Conservation (phyloP, 371 early-diverging fungal species). For the Mucor velutinosus region DNA sequence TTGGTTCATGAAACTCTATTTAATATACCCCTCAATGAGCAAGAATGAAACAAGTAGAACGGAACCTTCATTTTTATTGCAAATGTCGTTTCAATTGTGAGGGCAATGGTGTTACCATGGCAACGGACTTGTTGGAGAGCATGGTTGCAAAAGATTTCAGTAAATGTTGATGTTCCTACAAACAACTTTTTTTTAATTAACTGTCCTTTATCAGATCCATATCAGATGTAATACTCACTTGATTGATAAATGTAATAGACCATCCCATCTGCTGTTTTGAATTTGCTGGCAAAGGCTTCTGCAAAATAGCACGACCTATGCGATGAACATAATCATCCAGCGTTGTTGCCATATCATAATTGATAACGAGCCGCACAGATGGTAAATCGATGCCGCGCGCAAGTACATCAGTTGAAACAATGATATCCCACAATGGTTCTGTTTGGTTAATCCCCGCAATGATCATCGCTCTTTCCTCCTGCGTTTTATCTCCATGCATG, state of each 20-base stretch:
- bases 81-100: slow-evolving; percentile 36
- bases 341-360: slow-evolving; percentile 65
- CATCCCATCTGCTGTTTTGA: slow-evolving; percentile 37
- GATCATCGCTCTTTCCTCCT: slow-evolving; percentile 46
- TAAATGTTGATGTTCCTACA: slow-evolving; percentile 51
- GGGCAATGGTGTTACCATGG: slow-evolving; percentile 60
- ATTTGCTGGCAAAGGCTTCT: slow-evolving; percentile 27
- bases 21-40: neutral
- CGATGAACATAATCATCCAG: slow-evolving; percentile 64
- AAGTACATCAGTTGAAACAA: slow-evolving; percentile 60
- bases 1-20: neutral
- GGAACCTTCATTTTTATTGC: neutral
- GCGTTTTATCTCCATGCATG: slow-evolving; percentile 59
- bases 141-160: slow-evolving; percentile 52
- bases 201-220: neutral
- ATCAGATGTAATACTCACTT: slow-evolving; percentile 24
- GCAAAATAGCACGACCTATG: slow-evolving; percentile 54
- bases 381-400: slow-evolving; percentile 59
- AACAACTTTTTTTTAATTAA: neutral
- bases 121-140: slow-evolving; percentile 43
- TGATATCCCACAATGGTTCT: slow-evolving; percentile 41
- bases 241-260: slow-evolving; percentile 66
- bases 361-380: slow-evolving; percentile 53
- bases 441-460: slow-evolving; percentile 39
- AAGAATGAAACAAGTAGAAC: neutral